Percentiles rank a stretch among this genome's conserved stretches.
Evolutionary conservation across 805 yeast species (phyloP).

Genomic region (Kuraishia borneana): DNA sequence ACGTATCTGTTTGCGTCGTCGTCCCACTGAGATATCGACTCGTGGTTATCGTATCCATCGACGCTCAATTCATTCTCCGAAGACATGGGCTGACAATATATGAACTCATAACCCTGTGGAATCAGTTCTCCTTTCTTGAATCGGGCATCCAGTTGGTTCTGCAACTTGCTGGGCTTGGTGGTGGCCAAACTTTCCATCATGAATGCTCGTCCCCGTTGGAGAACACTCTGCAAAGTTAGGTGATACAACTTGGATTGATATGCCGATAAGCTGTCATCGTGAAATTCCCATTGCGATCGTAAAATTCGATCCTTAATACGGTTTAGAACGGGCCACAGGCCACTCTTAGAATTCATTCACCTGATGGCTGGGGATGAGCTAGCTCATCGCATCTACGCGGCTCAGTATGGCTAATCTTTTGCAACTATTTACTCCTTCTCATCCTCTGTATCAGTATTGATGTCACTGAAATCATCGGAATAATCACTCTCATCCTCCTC

Average conservation of each 20-base stretch:
- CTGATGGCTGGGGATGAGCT: not conserved
- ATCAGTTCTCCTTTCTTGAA: constrained; percentile 11
- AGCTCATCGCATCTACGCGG: not conserved
- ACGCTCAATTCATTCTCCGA: constrained; percentile 33
- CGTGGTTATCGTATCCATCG: constrained; percentile 79
- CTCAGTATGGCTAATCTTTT: not conserved
- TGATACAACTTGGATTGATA: constrained; percentile 14
- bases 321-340: not conserved
- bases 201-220: constrained; percentile 5
- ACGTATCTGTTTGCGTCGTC: not conserved
- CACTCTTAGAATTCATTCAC: not conserved
- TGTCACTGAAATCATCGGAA: constrained; percentile 31
- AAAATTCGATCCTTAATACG: constrained; percentile 8
- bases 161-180: not conserved
- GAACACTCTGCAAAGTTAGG: constrained; percentile 15
- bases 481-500: constrained; percentile 14
- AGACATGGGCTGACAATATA: constrained; percentile 53
- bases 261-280: constrained; percentile 17
- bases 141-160: constrained; percentile 3
- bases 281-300: constrained; percentile 11
- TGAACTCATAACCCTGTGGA: constrained; percentile 51
- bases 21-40: constrained; percentile 36
- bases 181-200: constrained; percentile 6
- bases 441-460: constrained; percentile 55
- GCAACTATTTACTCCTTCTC: constrained; percentile 16